Conservation (phyloP, 306 rosid species). For the Cucurbita argyrosperma region DNA sequence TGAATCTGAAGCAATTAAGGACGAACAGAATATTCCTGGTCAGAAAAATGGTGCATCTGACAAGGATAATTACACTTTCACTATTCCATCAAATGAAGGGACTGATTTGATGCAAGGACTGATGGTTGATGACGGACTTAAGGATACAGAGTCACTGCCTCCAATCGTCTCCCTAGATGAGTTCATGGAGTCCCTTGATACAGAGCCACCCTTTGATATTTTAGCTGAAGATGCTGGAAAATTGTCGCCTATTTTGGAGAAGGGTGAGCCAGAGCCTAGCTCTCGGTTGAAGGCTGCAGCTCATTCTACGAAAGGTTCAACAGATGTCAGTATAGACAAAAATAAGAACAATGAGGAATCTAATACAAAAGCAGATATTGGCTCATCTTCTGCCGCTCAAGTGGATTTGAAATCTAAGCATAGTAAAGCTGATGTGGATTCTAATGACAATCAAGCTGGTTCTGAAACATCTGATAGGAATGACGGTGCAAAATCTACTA, state of each 20-base stretch:
- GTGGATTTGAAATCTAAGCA: slow-evolving; percentile 11
- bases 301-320: slow-evolving; percentile 18
- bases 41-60: slow-evolving; percentile 23
- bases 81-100: slow-evolving; percentile 52
- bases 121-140: slow-evolving; percentile 62
- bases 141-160: slow-evolving; percentile 66
- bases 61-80: slow-evolving; percentile 26
- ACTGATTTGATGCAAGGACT: slow-evolving; percentile 66
- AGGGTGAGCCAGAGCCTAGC: slow-evolving; percentile 29
- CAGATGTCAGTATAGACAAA: slow-evolving; percentile 5
- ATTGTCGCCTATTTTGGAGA: slow-evolving; percentile 15
- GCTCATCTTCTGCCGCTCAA: slow-evolving; percentile 4
- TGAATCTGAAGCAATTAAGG: slow-evolving; percentile 23
- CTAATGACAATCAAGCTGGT: slow-evolving; percentile 4
- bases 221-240: slow-evolving; percentile 36
- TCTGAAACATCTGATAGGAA: slow-evolving; percentile 11
- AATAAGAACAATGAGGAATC: neutral
- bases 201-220: slow-evolving; percentile 72
- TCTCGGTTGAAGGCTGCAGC: slow-evolving; percentile 28
- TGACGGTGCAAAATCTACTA: slow-evolving; percentile 21
- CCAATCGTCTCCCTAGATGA: slow-evolving; percentile 85
- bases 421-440: slow-evolving; percentile 15
- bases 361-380: slow-evolving; percentile 3
- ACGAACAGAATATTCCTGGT: slow-evolving; percentile 10
- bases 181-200: slow-evolving; percentile 78